Conservation (phyloP, 306 rosid species). For the Malus orientalis region DNA sequence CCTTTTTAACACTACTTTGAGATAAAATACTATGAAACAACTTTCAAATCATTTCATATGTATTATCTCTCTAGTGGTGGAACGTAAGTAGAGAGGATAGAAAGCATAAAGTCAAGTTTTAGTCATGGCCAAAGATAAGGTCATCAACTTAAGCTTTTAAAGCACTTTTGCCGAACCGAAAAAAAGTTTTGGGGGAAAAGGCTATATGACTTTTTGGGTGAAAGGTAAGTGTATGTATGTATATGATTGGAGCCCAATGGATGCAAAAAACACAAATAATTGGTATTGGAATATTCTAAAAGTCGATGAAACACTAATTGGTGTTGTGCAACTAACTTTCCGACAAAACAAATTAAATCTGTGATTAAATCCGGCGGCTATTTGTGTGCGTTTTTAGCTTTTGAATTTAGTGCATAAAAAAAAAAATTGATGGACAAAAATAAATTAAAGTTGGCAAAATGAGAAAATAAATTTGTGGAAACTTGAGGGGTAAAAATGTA, state of each 20-base stretch:
- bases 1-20: too few species aligned
- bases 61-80: background rate
- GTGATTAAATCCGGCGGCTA: background rate
- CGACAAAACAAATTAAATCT: background rate
- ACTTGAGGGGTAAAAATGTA: too few species aligned
- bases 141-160: too few species aligned
- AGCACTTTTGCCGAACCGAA: too few species aligned
- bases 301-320: background rate
- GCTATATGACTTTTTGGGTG: background rate
- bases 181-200: too few species aligned
- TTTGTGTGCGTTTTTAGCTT: too few species aligned
- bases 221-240: background rate
- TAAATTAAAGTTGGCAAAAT: too few species aligned
- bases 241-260: background rate
- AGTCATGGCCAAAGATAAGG: background rate
- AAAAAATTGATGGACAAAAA: too few species aligned
- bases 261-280: background rate
- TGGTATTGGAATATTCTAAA: background rate
- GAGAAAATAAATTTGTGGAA: too few species aligned
- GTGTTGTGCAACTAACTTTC: background rate
- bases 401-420: too few species aligned
- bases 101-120: background rate
- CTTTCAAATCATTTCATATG: too few species aligned
- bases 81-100: background rate
- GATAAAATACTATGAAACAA: too few species aligned